Evolutionary conservation across 2,329 filamentous ascomycete genomes (phyloP).

Genomic region (Aspergillus novofumigatus): DNA sequence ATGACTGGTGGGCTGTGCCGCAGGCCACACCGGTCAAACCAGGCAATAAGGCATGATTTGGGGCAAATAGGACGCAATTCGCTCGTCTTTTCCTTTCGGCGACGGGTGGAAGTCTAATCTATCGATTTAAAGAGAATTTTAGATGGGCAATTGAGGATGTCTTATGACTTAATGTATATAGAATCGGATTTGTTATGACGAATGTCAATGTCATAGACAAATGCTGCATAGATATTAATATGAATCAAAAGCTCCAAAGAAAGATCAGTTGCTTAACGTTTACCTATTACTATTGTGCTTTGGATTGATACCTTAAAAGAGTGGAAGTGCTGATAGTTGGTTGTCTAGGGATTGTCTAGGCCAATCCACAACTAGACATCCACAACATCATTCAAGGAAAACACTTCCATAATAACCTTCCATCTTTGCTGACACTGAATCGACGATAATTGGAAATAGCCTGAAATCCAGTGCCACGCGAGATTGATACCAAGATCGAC

Average conservation of each 20-base stretch:
- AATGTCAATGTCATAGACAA: neutral
- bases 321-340: neutral
- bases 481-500: neutral
- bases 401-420: no score
- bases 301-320: neutral
- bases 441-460: no score
- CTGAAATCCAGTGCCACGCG: neutral
- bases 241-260: neutral
- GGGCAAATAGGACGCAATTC: neutral
- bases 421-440: no score
- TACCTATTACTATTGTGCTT: no score
- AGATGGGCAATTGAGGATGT: neutral
- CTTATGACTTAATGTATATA: constrained; percentile 9
- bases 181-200: neutral
- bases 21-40: constrained; percentile 24
- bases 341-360: no score
- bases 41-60: constrained; percentile 12
- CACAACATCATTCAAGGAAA: no score
- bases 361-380: no score
- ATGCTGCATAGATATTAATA: neutral
- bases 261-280: no score
- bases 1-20: constrained; percentile 45
- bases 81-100: neutral
- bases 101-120: neutral
- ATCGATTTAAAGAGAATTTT: neutral